phyloP scores from a whole-genome alignment of 225 moss, liverwort and hornwort species.

The Thuidium tamariscinum region DNA sequence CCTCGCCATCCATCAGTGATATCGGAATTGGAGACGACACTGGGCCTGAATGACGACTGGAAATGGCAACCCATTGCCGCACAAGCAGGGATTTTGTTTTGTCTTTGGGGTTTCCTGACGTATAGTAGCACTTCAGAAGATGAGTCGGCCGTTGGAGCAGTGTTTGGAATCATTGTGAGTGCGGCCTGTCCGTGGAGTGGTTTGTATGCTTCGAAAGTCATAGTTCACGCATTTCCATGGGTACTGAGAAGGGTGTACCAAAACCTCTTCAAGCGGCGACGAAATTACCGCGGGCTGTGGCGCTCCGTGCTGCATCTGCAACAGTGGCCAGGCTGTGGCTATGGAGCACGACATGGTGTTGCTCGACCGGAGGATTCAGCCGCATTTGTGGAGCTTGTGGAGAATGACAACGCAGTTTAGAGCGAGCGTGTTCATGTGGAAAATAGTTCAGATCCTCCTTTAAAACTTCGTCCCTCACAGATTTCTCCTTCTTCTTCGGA shows the following conservation, averaged over 20 bases:
- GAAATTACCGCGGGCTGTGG: not conserved
- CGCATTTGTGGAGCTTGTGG: not conserved
- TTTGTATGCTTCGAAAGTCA: not conserved
- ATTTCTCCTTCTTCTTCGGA: no score
- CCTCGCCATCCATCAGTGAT: not conserved
- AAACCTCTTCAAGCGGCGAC: not conserved
- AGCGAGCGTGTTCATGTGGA: no score
- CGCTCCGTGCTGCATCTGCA: not conserved
- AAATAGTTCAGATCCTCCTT: no score
- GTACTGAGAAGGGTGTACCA: not conserved
- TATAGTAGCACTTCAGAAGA: rapidly evolving
- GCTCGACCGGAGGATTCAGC: not conserved
- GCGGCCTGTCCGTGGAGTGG: slow-evolving; percentile 1
- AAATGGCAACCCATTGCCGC: slow-evolving; percentile 1
- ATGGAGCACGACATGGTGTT: not conserved
- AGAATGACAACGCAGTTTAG: not conserved
- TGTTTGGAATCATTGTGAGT: not conserved
- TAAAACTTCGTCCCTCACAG: no score
- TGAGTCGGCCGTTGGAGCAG: rapidly evolving
- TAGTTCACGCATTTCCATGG: not conserved
- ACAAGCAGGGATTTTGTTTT: not conserved
- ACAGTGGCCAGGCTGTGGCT: not conserved
- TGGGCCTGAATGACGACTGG: not conserved
- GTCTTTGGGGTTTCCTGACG: not conserved
- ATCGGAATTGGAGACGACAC: not conserved